Base-by-base conservation (phyloP, 257 asterid species). In the Solanum okadae region DNA sequence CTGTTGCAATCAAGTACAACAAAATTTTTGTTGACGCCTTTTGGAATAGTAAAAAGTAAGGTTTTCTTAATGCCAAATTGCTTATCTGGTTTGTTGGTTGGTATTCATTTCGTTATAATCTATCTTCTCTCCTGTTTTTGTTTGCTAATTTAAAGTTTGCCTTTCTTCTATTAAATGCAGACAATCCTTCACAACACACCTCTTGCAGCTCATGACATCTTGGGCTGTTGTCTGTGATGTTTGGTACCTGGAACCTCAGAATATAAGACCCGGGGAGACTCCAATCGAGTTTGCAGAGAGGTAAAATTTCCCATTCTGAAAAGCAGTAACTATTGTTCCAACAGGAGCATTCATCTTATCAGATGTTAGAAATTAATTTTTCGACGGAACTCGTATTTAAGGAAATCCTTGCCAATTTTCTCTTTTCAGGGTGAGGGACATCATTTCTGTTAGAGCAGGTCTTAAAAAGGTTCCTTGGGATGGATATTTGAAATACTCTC, bases 151-250 rank as follows among this genome's bases (percentile, higher is more conserved):
- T 49, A 10, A 46, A 46, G 29, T 33, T 33, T 72, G 73, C 4
- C 49, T 86, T 37, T 68, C 46, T 46, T 44, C 27, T 91, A 44
- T 65, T 88, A 40, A 84, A 87, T 88, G 92, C 95, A 96, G 99
- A 90, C 99, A 97, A 88, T 97, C 99, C 87, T 97, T 96, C 93
- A 96, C 98, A 78, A 95, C 85, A 76, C 99, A 97, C 91, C 92
- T 97, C 91, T 90, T 96, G 94, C 99, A 97, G 93, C 98, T 97
- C 88, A 97, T 97, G 99, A 95, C 99, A 84, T 97, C 99, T 10
- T 96, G 99, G 99, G 99, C 99, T 88, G 99, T 97, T 87, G 99
- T 97, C 89, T 97, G 99, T 88, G 98, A 97, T 88, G 99, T 97
- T 84, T 97, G 99, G 99, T 97, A 97, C 91, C 89, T 97, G 89